Evolutionary conservation across 1,284 basidiomycete genomes (phyloP).

Genomic region (Sphaerobolus stellatus): DNA sequence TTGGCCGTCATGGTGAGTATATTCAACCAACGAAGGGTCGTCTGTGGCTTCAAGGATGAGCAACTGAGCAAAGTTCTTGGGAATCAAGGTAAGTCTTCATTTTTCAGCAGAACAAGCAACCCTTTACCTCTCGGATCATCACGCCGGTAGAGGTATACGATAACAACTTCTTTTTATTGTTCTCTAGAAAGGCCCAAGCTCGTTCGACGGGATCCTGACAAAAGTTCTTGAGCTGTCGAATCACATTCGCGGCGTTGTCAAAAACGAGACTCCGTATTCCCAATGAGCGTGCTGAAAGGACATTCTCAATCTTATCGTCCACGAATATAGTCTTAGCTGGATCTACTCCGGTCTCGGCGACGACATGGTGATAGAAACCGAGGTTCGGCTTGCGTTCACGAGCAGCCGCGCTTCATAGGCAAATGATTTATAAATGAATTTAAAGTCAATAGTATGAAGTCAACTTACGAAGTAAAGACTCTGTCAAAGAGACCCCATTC

Average conservation of each 20-base stretch:
- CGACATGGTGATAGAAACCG: conserved; percentile 51
- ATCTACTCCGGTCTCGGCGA: conserved; percentile 42
- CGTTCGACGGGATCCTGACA: conserved; percentile 47
- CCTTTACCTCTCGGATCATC: conserved; percentile 48
- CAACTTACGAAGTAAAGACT: conserved; percentile 49
- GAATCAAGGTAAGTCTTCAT: conserved; percentile 3
- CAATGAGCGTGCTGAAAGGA: conserved; percentile 53
- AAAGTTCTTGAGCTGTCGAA: conserved; percentile 45
- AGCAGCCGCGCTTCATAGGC: too few species aligned
- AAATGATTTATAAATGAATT: too few species aligned
- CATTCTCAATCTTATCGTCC: conserved; percentile 61
- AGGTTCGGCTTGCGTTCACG: conserved; percentile 58
- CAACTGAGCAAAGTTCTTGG: conserved; percentile 5
- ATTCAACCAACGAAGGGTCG: conserved; percentile 44
- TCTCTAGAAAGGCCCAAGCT: conserved; percentile 40
- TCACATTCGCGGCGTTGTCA: conserved; percentile 41
- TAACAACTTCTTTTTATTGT: conserved; percentile 41
- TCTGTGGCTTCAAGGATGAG: conserved; percentile 55
- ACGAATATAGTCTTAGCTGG: conserved; percentile 49
- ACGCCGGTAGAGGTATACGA: conserved; percentile 47
- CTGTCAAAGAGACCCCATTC: conserved; percentile 56
- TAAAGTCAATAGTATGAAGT: too few species aligned
- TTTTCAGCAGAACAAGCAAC: conserved; percentile 24
- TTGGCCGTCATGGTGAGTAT: conserved; percentile 44
- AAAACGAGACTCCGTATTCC: conserved; percentile 57